Evolutionary conservation across 768 basidiomycete genomes (phyloP).

Genomic region (Pleurotus tuber-regium): DNA sequence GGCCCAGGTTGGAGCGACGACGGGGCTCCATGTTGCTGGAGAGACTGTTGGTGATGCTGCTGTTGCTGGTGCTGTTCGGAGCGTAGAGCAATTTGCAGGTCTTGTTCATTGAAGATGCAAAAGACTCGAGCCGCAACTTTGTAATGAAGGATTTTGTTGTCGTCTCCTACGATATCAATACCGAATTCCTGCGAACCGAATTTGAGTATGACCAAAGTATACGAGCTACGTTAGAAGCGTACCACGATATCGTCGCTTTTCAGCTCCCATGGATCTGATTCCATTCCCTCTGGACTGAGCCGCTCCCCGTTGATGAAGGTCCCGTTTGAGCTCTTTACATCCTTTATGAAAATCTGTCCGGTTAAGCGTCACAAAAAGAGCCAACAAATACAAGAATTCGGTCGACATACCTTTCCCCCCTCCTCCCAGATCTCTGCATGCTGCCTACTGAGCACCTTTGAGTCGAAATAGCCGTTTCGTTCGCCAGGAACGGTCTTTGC

Average conservation of each 20-base stretch:
- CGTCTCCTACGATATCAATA: constrained; percentile 98
- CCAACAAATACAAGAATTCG: constrained; percentile 13
- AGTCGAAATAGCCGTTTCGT: constrained; percentile 96
- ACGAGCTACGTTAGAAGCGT: constrained; percentile 31
- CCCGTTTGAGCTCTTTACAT: constrained; percentile 96
- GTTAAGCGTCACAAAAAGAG: constrained; percentile 13
- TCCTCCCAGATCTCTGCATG: constrained; percentile 99
- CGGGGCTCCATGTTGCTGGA: constrained; percentile 25
- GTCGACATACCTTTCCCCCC: constrained; percentile 63
- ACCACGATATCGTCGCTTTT: constrained; percentile 96
- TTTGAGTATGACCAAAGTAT: constrained; percentile 12
- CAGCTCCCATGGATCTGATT: constrained; percentile 90
- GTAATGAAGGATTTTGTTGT: constrained; percentile 98
- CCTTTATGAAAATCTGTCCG: constrained; percentile 90
- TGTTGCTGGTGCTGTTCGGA: constrained; percentile 66
- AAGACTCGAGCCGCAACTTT: constrained; percentile 95
- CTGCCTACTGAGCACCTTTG: constrained; percentile 87
- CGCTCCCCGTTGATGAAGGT: constrained; percentile 98
- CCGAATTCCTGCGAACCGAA: constrained; percentile 87
- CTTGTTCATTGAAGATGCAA: constrained; percentile 85
- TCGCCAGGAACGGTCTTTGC: constrained; percentile 91
- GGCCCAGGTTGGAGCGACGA: constrained; percentile 11
- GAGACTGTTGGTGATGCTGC: constrained; percentile 35
- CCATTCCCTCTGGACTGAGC: constrained; percentile 83
- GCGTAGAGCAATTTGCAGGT: constrained; percentile 71